Base-by-base conservation (phyloP, 371 early-diverging fungal genomes). In the Mucor indicus region DNA sequence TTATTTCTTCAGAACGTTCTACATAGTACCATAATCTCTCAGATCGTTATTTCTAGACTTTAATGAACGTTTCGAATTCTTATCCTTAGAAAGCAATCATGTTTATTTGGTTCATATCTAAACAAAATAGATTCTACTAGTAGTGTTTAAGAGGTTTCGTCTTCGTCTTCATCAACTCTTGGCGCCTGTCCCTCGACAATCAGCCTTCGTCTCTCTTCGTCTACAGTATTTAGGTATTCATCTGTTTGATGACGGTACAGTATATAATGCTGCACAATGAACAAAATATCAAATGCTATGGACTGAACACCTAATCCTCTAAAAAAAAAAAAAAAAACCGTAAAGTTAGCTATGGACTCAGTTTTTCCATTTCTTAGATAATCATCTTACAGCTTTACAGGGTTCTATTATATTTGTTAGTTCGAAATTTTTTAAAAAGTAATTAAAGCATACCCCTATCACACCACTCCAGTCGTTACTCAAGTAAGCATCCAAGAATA, bases 191-290 rank as follows among this genome's bases (percentile, higher is more conserved):
- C 69, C 44, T 72, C 73, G 2, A 53, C 60, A 27, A 75, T 66
- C 8, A 71, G 47, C 12, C 62, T 47, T 36, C 66, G 55, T 16
- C 71, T 50, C 39, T 75, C 75, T 36, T 68, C 75, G 10, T 75
- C 75, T 0, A 66, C 62, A 13, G 71, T 55, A 31, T 55, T 60
- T 22, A 67, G 47, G 23, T 70, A 74, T 45, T 5, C 35, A 15
- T 37, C 33, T 19, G 24, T 24, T 17, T 25, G 25, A 39, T 72
- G 60, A n/a, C 77, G 67, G 60, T 89, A 91, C 3, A 88, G 58
- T 8, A 89, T 56, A 58, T 81, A 94, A 44, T 96, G 96, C 55
- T 96, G 96, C 3, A 72, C 33, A 48, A 96, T 83, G 51, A 96
- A 96, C 12, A 92, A 31, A 13, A 89, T 29, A 44, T 94, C 93